Conservation (phyloP, 495 filamentous ascomycete genomes). For the Evansstolkia leycettana region DNA sequence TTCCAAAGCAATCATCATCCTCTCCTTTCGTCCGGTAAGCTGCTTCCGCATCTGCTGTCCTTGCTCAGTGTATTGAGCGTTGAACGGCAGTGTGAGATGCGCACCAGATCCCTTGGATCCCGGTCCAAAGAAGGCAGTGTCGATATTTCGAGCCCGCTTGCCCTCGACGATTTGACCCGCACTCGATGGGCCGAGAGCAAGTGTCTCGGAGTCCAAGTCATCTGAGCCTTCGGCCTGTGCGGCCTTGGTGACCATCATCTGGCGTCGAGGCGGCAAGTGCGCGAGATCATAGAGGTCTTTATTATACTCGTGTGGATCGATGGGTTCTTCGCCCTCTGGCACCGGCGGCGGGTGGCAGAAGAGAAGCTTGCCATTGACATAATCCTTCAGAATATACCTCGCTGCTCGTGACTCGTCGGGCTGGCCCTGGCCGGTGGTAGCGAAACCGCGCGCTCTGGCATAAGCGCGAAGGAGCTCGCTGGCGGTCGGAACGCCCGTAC, state of each 20-base stretch:
- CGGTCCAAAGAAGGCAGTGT: slow-evolving; percentile 75
- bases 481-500: slow-evolving; percentile 76
- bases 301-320: slow-evolving; percentile 72
- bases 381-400: slow-evolving; percentile 87
- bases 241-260: slow-evolving; percentile 37
- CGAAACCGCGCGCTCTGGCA: slow-evolving; percentile 78
- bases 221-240: slow-evolving; percentile 26
- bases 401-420: slow-evolving; percentile 91
- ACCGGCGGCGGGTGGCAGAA: slow-evolving; percentile 78
- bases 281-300: slow-evolving; percentile 68
- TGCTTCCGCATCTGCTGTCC: slow-evolving; percentile 53
- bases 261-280: slow-evolving; percentile 62
- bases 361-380: slow-evolving; percentile 88
- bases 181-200: slow-evolving; percentile 4
- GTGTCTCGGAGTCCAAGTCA: slow-evolving; percentile 29
- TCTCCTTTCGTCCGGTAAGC: slow-evolving; percentile 72
- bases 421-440: slow-evolving; percentile 73
- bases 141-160: slow-evolving; percentile 59
- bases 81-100: slow-evolving; percentile 73
- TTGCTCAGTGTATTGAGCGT: slow-evolving; percentile 74
- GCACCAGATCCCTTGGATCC: slow-evolving; percentile 42
- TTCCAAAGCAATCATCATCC: slow-evolving; percentile 73
- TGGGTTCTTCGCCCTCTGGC: slow-evolving; percentile 35
- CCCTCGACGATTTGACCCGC: slow-evolving; percentile 32
- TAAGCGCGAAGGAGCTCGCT: slow-evolving; percentile 82